Evolutionary conservation across 1,284 basidiomycete species (phyloP), one percentile per base, ranked within the genome.

Genomic region (Cystobasidium sp.): DNA sequence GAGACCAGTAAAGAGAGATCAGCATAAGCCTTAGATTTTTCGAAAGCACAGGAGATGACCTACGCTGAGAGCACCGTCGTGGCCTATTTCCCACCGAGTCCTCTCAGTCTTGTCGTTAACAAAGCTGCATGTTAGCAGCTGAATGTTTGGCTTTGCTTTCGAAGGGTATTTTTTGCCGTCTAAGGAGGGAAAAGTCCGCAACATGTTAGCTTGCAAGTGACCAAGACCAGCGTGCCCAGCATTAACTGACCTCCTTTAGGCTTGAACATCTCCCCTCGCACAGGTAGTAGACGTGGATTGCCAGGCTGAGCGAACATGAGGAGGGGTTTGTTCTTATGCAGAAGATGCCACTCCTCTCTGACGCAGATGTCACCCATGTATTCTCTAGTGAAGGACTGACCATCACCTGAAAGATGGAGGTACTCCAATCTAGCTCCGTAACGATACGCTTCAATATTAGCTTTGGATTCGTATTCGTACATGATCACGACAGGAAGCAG

Each of bases 121-220:
- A 55, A 69, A 69, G 20, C 67, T 31, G 20, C 43, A n/a, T 59
- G 55, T 69, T 9, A 69, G 5, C 10, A 69, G 52, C 9, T 69
- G 58, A n/a, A 69, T 43, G 43, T 55, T 55, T 1, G 67, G 53
- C 20, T 69, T 55, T 14, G n/a, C 37, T 5, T 41, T 68, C 6
- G 61, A 43, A 12, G 61, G 61, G 22, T 12, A 63, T 18, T 39
- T 22, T 18, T 59, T 39, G 18, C 43, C 56, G 4, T 5, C 56
- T 59, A 12, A 41, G 8, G 16, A n/a, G 20, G 39, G 41, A 20
- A n/a, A 43, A 1, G 14, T 31, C 14, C 1, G 37, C 2, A 6
- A 14, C 2, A 49, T 2, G 3, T 59, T 39, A 59, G 56, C 56
- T 49, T 49, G n/a, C 14, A 49, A 14, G 6, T n/a, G n/a, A 12